Base-by-base conservation (phyloP, 495 filamentous ascomycete species). In the Podospora tetraspora region DNA sequence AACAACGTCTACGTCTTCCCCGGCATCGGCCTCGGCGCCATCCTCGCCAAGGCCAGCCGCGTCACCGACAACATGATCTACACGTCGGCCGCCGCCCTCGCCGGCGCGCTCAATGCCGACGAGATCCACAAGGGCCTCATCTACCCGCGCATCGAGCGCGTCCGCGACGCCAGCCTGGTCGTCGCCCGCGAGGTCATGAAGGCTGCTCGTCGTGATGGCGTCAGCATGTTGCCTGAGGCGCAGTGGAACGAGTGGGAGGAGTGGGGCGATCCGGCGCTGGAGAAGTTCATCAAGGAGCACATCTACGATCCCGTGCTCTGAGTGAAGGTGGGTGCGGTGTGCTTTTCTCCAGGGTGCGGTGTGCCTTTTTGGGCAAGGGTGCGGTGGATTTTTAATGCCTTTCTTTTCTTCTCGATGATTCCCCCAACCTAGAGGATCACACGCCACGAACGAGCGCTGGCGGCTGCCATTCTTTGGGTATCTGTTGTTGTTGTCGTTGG, bases 21-120 rank as follows among this genome's bases (percentile, higher is more conserved):
- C 3, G 95, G 95, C 74, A 93, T 99, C 69, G 95, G 95, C 43
- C 88, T 98, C 34, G 95, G 93, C 67, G 92, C 94, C 68, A 97
- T 99, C 74, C 89, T 99, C 56, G 89, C 88, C 83, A 94, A 97
- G 83, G 85, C 92, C 58, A 90, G 90, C 75, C 88, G 88, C 72
- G 87, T 99, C 69, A 97, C 95, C 37, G 93, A 99, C 77, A 89
- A 89, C 77, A 99, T 97, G 95, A 90, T 93, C 64, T 99, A 97
- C 81, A 92, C 90, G 61, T 94, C 93, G 64, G 95, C 92, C 32
- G 88, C 88, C 24, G 90, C 93, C 13, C 88, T 99, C 16, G 87
- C 91, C 32, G 85, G 87, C 58, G 89, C 91, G 32, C 84, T 99
- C 59, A 94, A 89, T 57, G 84, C 85, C 21, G 88, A 91, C 63